These are phyloP conservation scores for Crithidia expoeki DNA, from an alignment of 208 protist genomes.

Conservation along the genomic window DNA sequence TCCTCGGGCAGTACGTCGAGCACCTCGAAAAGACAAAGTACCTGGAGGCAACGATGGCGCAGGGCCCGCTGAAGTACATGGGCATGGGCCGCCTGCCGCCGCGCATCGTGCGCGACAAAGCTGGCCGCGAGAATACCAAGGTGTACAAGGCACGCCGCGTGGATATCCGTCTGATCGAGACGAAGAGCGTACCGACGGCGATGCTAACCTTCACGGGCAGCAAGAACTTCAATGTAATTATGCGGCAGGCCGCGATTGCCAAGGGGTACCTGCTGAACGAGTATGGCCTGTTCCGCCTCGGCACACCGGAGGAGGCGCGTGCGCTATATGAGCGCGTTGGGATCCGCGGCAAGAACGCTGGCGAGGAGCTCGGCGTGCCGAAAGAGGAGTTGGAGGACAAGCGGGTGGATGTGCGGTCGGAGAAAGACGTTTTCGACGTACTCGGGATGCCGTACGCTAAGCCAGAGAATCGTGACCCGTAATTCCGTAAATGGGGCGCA, in stretches of 20 bases:
- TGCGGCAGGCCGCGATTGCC: conserved; percentile 90
- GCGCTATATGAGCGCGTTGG: conserved; percentile 77
- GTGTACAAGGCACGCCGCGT: conserved; percentile 90
- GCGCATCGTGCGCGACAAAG: conserved; percentile 68
- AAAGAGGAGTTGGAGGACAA: conserved; percentile 87
- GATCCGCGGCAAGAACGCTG: conserved; percentile 74
- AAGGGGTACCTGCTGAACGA: conserved; percentile 91
- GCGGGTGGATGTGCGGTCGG: conserved; percentile 73
- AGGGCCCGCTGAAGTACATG: conserved; percentile 90
- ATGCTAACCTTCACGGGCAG: conserved; percentile 94
- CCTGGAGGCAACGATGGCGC: conserved; percentile 89
- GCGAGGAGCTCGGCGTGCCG: conserved; percentile 80
- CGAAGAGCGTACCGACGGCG: conserved; percentile 82
- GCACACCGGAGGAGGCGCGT: conserved; percentile 80
- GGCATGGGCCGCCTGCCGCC: conserved; percentile 87
- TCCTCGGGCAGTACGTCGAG: conserved; percentile 64
- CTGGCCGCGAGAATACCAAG: conserved; percentile 70
- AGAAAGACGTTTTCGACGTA: conserved; percentile 89
- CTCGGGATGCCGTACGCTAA: conserved; percentile 87
- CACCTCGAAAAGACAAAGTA: conserved; percentile 67
- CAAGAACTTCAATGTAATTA: conserved; percentile 94
- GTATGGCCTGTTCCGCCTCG: conserved; percentile 88
- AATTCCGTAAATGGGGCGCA: conserved; percentile 13
- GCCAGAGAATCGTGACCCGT: conserved; percentile 88
- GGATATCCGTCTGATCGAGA: conserved; percentile 91